Evolutionary conservation across 2,329 filamentous ascomycete species (phyloP).

Genomic region (Ploettnerulaceae sp.): DNA sequence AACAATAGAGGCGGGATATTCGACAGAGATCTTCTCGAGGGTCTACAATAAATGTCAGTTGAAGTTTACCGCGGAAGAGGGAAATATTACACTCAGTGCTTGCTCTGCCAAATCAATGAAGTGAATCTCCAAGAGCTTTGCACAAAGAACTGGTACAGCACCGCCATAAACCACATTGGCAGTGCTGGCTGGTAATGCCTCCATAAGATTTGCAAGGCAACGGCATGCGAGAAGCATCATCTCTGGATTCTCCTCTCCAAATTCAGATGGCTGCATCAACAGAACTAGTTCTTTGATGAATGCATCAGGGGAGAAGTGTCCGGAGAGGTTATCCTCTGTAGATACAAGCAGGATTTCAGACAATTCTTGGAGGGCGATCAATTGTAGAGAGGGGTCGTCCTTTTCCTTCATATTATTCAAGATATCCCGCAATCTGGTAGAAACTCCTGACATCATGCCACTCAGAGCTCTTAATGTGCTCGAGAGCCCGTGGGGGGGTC

Average conservation of each 20-base stretch:
- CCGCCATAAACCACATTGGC: constrained; percentile 97
- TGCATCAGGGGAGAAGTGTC: constrained; percentile 88
- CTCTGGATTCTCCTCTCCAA: constrained; percentile 84
- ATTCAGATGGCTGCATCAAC: constrained; percentile 87
- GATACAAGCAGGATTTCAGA: constrained; percentile 91
- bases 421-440: constrained; percentile 72
- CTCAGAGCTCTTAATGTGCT: constrained; percentile 80
- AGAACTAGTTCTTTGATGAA: constrained; percentile 92
- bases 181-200: constrained; percentile 86
- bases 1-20: constrained; percentile 92
- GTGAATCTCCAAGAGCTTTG: constrained; percentile 90
- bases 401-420: constrained; percentile 72
- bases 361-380: constrained; percentile 87
- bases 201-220: constrained; percentile 95
- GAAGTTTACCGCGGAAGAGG: constrained; percentile 12
- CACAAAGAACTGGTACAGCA: constrained; percentile 88
- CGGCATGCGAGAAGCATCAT: constrained; percentile 96
- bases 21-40: constrained; percentile 92
- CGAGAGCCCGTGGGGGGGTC: constrained; percentile 62
- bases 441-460: constrained; percentile 86
- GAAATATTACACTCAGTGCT: constrained; percentile 64
- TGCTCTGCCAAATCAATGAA: constrained; percentile 98
- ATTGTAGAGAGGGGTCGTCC: constrained; percentile 79
- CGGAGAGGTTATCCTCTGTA: constrained; percentile 92
- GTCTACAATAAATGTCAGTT: constrained; percentile 46